phyloP scores from a whole-genome alignment of 768 basidiomycete species.

The Pulveroboletus sp. region DNA sequence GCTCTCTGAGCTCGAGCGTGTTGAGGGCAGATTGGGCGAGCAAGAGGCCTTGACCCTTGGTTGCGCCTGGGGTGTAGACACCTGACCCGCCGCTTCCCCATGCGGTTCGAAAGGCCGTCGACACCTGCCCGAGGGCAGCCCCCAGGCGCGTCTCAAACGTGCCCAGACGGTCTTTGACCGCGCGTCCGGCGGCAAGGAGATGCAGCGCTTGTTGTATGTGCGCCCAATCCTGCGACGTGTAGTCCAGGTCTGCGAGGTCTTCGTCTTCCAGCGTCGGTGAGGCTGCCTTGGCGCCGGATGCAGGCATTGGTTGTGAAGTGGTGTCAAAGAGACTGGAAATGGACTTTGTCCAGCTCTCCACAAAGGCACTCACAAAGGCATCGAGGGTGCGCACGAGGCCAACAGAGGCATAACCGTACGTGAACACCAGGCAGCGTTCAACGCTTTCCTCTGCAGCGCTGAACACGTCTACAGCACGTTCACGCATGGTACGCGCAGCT shows the following conservation, averaged over 20 bases:
- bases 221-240: conserved; percentile 86
- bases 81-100: conserved; percentile 48
- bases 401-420: conserved; percentile 82
- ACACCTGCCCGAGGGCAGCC: conserved; percentile 54
- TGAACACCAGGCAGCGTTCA: conserved; percentile 71
- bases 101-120: conserved; percentile 56
- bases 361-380: conserved; percentile 64
- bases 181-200: conserved; percentile 76
- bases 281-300: conserved; percentile 32
- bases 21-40: conserved; percentile 85
- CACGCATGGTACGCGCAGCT: conserved; percentile 64
- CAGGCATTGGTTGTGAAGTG: conserved; percentile 24
- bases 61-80: conserved; percentile 53
- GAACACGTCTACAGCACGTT: conserved; percentile 74
- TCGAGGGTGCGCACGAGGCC: conserved; percentile 78
- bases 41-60: conserved; percentile 68
- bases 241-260: conserved; percentile 81
- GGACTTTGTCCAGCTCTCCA: conserved; percentile 59
- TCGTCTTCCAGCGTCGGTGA: conserved; percentile 35
- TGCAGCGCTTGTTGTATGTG: conserved; percentile 81
- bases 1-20: conserved; percentile 58
- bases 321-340: conserved; percentile 39
- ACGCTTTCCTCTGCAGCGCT: conserved; percentile 78
- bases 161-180: conserved; percentile 63
- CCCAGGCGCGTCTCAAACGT: conserved; percentile 72